These are phyloP conservation scores for Metarhizium guizhouense DNA, from an alignment of 2,329 filamentous ascomycete species.

Conservation along the genomic window DNA sequence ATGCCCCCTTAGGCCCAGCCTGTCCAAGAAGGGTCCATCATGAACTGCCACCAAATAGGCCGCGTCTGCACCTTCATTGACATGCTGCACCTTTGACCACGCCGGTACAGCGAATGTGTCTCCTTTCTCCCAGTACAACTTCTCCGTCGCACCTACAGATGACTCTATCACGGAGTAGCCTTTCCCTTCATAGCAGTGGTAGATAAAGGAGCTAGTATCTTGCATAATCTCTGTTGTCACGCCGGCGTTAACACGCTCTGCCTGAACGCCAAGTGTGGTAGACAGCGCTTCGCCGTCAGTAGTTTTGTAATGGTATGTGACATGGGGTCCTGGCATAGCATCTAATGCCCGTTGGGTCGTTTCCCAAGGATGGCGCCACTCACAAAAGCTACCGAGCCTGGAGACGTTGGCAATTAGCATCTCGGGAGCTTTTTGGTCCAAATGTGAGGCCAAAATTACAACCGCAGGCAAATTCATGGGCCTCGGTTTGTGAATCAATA, in stretches of 20 bases:
- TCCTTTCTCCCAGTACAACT: constrained; percentile 32
- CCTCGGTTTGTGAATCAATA: too few relatives aligned
- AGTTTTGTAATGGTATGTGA: background rate
- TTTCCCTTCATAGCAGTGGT: constrained; percentile 40
- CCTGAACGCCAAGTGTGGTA: too few relatives aligned
- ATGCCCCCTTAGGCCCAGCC: constrained; percentile 15
- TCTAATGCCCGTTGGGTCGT: constrained; percentile 31
- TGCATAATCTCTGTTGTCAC: constrained; percentile 20
- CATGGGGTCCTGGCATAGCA: constrained; percentile 15
- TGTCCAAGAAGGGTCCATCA: constrained; percentile 24
- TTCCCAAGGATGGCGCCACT: constrained; percentile 35
- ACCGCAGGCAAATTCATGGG: too few relatives aligned
- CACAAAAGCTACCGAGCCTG: constrained; percentile 23
- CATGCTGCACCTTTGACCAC: constrained; percentile 40
- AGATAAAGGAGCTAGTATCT: constrained; percentile 41
- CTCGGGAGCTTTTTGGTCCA: too few relatives aligned
- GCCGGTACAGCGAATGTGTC: constrained; percentile 47
- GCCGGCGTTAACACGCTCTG: too few relatives aligned
- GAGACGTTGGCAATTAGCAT: too few relatives aligned
- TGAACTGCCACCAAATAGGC: constrained; percentile 26
- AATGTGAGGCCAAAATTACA: too few relatives aligned
- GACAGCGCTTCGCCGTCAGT: too few relatives aligned
- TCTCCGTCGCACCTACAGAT: constrained; percentile 19
- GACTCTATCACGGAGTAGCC: constrained; percentile 32
- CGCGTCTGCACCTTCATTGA: constrained; percentile 20